Evolutionary conservation across 495 filamentous ascomycete genomes (phyloP).

Genomic region (Penicillium silybi): DNA sequence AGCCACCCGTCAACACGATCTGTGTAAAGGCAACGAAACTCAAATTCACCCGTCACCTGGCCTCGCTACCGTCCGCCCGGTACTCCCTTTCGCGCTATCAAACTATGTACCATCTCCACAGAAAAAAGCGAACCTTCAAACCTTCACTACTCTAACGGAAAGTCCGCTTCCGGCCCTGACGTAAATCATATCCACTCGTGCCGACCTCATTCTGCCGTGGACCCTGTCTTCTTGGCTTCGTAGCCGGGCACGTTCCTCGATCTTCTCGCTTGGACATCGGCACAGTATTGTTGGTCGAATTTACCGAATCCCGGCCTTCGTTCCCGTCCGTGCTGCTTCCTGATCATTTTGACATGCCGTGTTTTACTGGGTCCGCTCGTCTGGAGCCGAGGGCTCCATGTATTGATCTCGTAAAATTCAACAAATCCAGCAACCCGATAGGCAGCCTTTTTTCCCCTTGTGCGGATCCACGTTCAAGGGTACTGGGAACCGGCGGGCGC

Average conservation of each 20-base stretch:
- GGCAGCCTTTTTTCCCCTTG: not conserved
- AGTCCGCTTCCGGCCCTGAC: slow-evolving; percentile 14
- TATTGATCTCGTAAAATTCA: not conserved
- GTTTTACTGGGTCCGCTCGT: not conserved
- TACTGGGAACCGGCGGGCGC: slow-evolving; percentile 12
- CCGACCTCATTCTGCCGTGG: not conserved
- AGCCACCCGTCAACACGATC: slow-evolving; percentile 3
- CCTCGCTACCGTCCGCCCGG: not conserved
- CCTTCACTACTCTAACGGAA: not conserved
- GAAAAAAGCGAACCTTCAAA: not conserved
- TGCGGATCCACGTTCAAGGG: not conserved
- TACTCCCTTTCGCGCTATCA: not conserved
- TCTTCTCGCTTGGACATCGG: slow-evolving; percentile 9
- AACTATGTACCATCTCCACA: not conserved
- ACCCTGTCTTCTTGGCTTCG: slow-evolving; percentile 19
- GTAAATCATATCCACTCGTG: slow-evolving; percentile 9
- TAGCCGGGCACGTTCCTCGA: slow-evolving; percentile 14
- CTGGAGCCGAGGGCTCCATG: no score
- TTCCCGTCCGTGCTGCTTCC: slow-evolving; percentile 1
- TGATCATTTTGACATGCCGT: not conserved
- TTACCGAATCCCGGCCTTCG: not conserved
- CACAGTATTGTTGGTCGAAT: slow-evolving; percentile 3
- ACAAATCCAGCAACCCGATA: not conserved
- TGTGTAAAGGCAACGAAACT: slow-evolving; percentile 8
- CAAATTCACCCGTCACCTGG: slow-evolving; percentile 6